Evolutionary conservation across 2,329 filamentous ascomycete genomes (phyloP).

Genomic region (Trichophyton rubrum): DNA sequence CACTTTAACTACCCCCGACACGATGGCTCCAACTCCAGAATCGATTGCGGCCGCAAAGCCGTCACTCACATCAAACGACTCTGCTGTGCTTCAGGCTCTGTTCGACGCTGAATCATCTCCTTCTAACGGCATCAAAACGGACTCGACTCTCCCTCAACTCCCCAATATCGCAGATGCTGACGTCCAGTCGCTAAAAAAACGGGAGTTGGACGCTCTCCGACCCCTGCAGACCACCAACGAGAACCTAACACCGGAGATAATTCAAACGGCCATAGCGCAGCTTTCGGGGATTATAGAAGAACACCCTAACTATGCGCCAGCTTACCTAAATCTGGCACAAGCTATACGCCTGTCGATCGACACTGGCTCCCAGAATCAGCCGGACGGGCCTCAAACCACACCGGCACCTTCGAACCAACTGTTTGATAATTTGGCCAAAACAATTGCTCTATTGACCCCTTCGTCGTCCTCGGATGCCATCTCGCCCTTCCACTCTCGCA

Average conservation of each 20-base stretch:
- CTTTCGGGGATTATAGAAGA: constrained; percentile 33
- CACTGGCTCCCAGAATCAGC: constrained; percentile 16
- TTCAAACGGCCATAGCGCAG: constrained; percentile 25
- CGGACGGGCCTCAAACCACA: constrained; percentile 12
- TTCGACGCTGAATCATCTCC: constrained; percentile 36
- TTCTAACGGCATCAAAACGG: constrained; percentile 24
- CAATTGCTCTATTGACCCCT: constrained; percentile 37
- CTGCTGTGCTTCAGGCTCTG: constrained; percentile 34
- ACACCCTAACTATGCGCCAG: constrained; percentile 41
- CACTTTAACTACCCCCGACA: background rate
- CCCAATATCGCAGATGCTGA: constrained; percentile 27
- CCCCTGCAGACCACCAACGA: constrained; percentile 20
- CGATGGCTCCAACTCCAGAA: constrained; percentile 10
- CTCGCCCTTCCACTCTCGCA: constrained; percentile 36
- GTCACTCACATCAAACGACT: constrained; percentile 32
- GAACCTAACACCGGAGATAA: constrained; percentile 14
- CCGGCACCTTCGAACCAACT: constrained; percentile 15
- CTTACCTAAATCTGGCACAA: constrained; percentile 46
- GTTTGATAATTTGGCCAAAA: constrained; percentile 28
- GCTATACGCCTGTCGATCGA: constrained; percentile 29
- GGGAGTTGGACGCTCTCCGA: constrained; percentile 30
- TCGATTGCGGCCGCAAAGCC: constrained; percentile 12
- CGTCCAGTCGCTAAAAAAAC: constrained; percentile 28
- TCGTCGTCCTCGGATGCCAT: constrained; percentile 28
- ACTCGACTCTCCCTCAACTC: constrained; percentile 29